Evolutionary conservation across 495 filamentous ascomycete genomes (phyloP), one percentile per base, ranked within the genome.

Genomic region (Cercophora scortea): DNA sequence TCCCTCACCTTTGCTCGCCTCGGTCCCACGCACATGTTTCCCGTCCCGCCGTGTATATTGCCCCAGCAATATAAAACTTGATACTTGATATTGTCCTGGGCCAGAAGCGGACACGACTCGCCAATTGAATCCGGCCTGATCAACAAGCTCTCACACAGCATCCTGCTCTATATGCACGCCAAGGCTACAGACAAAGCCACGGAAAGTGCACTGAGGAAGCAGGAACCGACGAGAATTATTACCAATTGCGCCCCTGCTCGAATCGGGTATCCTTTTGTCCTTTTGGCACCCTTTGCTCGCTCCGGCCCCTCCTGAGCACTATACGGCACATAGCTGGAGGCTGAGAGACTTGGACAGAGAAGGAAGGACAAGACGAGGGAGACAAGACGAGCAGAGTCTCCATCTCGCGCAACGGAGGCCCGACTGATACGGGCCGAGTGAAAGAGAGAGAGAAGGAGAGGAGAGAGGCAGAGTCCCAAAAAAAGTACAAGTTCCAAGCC

Each of bases 31-130:
- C 48, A 56, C 36, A 60, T 50, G 53, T 49, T 51, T 66, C 59
- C 67, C 67, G 63, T 68, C 65, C 65, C 67, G 63, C 61, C 58
- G 65, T 53, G 45, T 68, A 70, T 68, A 70, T 70, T 70, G 60
- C 50, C 53, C 48, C 45, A 50, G 54, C 63, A 70, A 70, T 68
- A 63, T 65, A 67, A 67, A 45, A 61, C 57, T 59, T 61, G 62
- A 59, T 58, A 59, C 58, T 62, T 57, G 62, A 67, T 65, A 67
- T 67, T 67, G 64, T 63, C 54, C 62, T 67, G 62, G 55, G 54
- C 58, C 55, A 59, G 42, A 60, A 58, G 51, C 42, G 52, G 40
- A 42, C 46, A 25, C 59, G 55, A 42, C 49, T 62, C 65, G 53
- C 65, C 63, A 68, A 66, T 68, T 49, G 61, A 59, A 56, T 39